A percentile compares a stretch with the other conserved stretches of the same genome.
phyloP scores from a whole-genome alignment of 768 basidiomycete species.

The Mycena epipterygia region DNA sequence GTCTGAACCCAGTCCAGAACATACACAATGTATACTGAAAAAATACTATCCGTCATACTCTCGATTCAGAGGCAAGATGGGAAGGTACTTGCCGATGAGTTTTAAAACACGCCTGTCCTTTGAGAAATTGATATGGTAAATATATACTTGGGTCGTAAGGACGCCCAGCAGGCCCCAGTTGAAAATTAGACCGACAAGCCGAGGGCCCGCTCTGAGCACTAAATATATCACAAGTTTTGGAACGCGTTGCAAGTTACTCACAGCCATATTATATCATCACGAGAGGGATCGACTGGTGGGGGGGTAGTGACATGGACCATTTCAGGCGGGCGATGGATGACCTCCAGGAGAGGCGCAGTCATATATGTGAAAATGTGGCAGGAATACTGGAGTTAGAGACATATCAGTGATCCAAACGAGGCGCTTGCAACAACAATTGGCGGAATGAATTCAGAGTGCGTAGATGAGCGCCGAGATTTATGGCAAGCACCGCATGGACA shows the following conservation, averaged over 20 bases:
- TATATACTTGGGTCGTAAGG: slow-evolving; percentile 37
- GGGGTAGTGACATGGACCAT: slow-evolving; percentile 30
- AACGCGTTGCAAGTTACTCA: neutral
- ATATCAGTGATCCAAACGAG: too few relatives aligned
- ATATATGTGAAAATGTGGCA: too few relatives aligned
- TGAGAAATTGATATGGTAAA: slow-evolving; percentile 36
- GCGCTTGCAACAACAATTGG: too few relatives aligned
- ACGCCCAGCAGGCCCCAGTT: slow-evolving; percentile 38
- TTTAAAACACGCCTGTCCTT: slow-evolving; percentile 33
- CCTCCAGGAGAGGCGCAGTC: too few relatives aligned
- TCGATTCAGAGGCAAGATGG: too few relatives aligned
- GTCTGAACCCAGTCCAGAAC: slow-evolving; percentile 39
- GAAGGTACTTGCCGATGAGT: slow-evolving; percentile 16
- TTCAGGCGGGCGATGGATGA: neutral
- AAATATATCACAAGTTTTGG: neutral
- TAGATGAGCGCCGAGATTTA: too few relatives aligned
- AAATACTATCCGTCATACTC: neutral
- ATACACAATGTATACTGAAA: slow-evolving; percentile 36
- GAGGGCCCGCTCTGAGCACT: slow-evolving; percentile 29
- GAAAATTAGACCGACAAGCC: slow-evolving; percentile 34
- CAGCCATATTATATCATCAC: slow-evolving; percentile 33
- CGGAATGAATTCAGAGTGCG: too few relatives aligned
- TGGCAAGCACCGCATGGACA: too few relatives aligned
- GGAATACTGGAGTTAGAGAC: too few relatives aligned
- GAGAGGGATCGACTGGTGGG: slow-evolving; percentile 25